These are phyloP conservation scores for Fusarium pseudocircinatum DNA, from an alignment of 2,329 filamentous ascomycete species.

Conservation along the genomic window DNA sequence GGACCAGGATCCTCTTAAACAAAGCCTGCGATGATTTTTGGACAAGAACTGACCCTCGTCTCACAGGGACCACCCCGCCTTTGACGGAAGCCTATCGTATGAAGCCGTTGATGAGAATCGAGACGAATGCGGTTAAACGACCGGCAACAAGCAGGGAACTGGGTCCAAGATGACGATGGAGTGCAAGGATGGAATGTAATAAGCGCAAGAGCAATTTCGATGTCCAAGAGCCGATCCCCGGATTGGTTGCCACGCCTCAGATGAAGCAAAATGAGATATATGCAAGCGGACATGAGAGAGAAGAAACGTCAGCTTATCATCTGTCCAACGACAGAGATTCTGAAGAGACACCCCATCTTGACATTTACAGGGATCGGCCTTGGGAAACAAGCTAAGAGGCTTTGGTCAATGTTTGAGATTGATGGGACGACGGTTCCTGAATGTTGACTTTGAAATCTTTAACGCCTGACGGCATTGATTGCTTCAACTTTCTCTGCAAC, in stretches of 20 bases:
- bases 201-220: constrained; percentile 38
- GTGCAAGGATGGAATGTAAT: constrained; percentile 35
- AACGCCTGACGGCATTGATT: constrained; percentile 19
- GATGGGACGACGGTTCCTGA: constrained; percentile 55
- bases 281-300: constrained; percentile 1
- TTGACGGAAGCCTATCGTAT: constrained; percentile 37
- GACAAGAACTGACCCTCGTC: constrained; percentile 35
- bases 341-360: constrained; percentile 1
- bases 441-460: constrained; percentile 28
- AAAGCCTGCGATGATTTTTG: constrained; percentile 22
- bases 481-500: not conserved
- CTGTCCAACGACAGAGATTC: constrained; percentile 12
- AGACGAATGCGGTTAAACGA: constrained; percentile 40
- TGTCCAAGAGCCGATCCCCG: constrained; percentile 29
- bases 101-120: constrained; percentile 33
- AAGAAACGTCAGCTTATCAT: constrained; percentile 27
- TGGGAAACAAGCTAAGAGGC: constrained; percentile 36
- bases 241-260: constrained; percentile 28
- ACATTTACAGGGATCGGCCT: not conserved
- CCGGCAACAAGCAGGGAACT: constrained; percentile 40
- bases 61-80: constrained; percentile 43
- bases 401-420: constrained; percentile 60
- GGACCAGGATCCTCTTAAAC: constrained; percentile 35
- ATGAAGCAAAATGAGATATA: constrained; percentile 17
- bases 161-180: constrained; percentile 33